These are phyloP conservation scores for Hemisphaericaspora nanyangensis DNA, from an alignment of 805 yeast genomes.

Conservation along the genomic window DNA sequence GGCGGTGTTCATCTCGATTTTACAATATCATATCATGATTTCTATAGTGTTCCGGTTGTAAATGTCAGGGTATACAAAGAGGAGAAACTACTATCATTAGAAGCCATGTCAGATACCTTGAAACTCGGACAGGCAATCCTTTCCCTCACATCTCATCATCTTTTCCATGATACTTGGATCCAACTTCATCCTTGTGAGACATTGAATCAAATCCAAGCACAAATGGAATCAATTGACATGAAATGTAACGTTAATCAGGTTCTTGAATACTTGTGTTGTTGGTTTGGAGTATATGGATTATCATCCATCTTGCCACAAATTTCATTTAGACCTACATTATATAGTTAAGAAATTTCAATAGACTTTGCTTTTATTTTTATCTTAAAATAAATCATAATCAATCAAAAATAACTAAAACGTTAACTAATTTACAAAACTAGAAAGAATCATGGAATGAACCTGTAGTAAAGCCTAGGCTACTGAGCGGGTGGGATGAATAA, in stretches of 20 bases:
- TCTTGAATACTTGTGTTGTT: constrained; percentile 14
- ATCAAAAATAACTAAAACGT: background rate
- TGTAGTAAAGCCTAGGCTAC: too few relatives aligned
- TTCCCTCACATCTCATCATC: constrained; percentile 13
- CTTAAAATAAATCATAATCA: background rate
- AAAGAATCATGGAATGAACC: background rate
- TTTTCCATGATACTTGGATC: constrained; percentile 17
- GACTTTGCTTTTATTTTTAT: background rate
- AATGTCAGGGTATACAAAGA: constrained; percentile 17
- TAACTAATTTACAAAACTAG: background rate
- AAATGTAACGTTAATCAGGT: background rate
- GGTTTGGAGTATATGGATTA: constrained; percentile 24
- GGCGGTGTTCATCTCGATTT: constrained; percentile 13
- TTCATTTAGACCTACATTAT: constrained; percentile 9
- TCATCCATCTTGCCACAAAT: constrained; percentile 11
- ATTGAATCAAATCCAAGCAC: background rate
- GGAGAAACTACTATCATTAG: background rate
- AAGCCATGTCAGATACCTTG: background rate
- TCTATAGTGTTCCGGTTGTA: constrained; percentile 29
- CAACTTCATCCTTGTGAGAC: constrained; percentile 32
- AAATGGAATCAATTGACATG: background rate
- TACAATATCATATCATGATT: constrained; percentile 24
- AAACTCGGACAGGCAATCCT: background rate
- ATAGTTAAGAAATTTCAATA: constrained; percentile 3
- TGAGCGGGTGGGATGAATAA: background rate